phyloP scores from a whole-genome alignment of 2,329 filamentous ascomycete species.

The Trichoderma sp. region DNA sequence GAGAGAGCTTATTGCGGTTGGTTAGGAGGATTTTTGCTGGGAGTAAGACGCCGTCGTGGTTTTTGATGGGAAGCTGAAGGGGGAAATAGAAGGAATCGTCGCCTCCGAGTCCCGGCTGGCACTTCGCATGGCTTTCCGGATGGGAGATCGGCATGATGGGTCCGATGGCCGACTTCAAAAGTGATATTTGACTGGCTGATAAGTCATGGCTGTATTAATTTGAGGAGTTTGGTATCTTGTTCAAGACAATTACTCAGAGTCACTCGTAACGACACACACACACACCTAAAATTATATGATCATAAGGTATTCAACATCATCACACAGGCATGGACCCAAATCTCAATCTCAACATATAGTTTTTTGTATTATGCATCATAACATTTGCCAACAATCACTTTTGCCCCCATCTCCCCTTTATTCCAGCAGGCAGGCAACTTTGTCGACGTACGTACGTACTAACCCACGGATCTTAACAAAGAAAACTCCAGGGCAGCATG shows the following conservation, averaged over 20 bases:
- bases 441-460: not conserved
- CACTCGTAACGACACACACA: no score
- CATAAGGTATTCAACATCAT: not conserved
- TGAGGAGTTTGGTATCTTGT: no score
- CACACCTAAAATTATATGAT: no score
- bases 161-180: not conserved
- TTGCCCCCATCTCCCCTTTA: not conserved
- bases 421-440: not conserved
- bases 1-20: not conserved
- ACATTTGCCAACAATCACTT: not conserved
- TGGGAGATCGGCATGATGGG: not conserved
- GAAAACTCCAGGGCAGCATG: not conserved
- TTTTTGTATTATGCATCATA: conserved; percentile 12
- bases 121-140: not conserved
- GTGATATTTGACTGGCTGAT: not conserved
- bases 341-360: not conserved
- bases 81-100: not conserved
- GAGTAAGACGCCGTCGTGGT: not conserved
- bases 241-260: no score
- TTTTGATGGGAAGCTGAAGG: not conserved
- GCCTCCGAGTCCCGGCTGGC: not conserved
- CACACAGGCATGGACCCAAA: not conserved
- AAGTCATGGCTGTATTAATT: not conserved
- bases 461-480: not conserved
- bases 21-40: not conserved